Evolutionary conservation across 2,329 filamentous ascomycete genomes (phyloP).

Genomic region (Aspergillus luchuensis): DNA sequence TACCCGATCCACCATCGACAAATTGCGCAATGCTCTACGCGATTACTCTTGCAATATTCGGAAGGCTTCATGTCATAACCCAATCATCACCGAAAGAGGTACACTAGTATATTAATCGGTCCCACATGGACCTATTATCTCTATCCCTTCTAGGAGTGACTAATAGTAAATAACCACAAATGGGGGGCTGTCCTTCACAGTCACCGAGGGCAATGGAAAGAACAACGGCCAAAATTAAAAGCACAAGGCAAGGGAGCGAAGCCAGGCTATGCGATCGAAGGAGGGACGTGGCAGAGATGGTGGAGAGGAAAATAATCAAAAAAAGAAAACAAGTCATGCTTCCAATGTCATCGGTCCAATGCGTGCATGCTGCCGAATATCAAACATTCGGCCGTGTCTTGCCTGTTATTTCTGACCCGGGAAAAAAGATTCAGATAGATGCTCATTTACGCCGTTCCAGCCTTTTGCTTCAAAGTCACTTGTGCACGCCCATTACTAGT

Average conservation of each 20-base stretch:
- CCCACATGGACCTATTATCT: slow-evolving; percentile 20
- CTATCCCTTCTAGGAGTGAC: slow-evolving; percentile 21
- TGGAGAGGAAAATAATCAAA: slow-evolving; percentile 2
- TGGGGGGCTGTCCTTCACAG: slow-evolving; percentile 10
- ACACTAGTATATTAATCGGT: not conserved
- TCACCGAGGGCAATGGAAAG: slow-evolving; percentile 1
- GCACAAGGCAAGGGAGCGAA: slow-evolving; percentile 3
- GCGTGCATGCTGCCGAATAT: slow-evolving; percentile 9
- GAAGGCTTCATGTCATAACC: too few species aligned
- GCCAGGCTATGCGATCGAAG: not conserved
- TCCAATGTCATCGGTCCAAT: slow-evolving; percentile 4
- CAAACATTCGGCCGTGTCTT: slow-evolving; percentile 11
- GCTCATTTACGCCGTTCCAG: slow-evolving; percentile 22
- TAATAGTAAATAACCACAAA: slow-evolving; percentile 21
- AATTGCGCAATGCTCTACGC: too few species aligned
- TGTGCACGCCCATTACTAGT: slow-evolving; percentile 20
- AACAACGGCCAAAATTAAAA: slow-evolving; percentile 1
- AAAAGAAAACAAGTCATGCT: slow-evolving; percentile 6
- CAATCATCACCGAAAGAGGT: not conserved
- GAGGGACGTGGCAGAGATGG: not conserved
- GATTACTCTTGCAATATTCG: too few species aligned
- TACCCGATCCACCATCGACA: too few species aligned
- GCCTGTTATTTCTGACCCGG: slow-evolving; percentile 11
- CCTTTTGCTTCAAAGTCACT: slow-evolving; percentile 17
- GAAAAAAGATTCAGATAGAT: slow-evolving; percentile 12